Evolutionary conservation across 2,329 filamentous ascomycete genomes (phyloP), one percentile per base, ranked within the genome.

Genomic region (Huntiella abstrusa): DNA sequence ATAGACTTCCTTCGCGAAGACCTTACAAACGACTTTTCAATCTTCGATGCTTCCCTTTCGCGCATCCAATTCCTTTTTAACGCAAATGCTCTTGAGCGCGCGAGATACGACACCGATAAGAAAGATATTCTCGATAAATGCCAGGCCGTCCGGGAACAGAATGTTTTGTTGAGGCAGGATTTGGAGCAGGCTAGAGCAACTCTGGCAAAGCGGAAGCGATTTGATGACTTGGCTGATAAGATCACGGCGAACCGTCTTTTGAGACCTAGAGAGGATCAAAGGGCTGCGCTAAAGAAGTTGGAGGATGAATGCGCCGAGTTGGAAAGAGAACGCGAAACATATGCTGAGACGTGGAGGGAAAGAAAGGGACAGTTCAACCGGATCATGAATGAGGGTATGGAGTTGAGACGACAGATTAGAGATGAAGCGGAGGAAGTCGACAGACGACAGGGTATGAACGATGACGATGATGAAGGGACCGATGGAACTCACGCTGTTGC

Each of bases 371-470:
- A 94, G 62, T 94, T 95, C 60, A 83, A 80, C 49, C 73, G 76
- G 47, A 87, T 96, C 55, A 83, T 94, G 58, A 83, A 87, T 50
- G 88, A 95, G 64, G 85, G 85, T n/a, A 82, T 83, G 73, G 71
- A 83, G 52, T 70, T 96, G 59, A 69, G 87, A 49, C 71, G 83
- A 42, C 70, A 92, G 59, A 94, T 96, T 56, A 77, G 86, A 51
- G 87, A 94, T 56, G 88, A 95, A 67, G 93, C 94, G 64, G 87
- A 94, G 59, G 86, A 94, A 62, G 83, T 91, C 0, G 86, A 94
- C 62, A 70, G 84, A 37, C 73, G 85, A 46, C 85, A 92, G 60
- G 85, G 84, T 28, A 85, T 85, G 75, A 73, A 75, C 48, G 77
- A 76, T 52, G 78, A 76, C 41, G 73, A 67, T 12, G 78, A 79